Percentiles rank a stretch among this genome's conserved stretches.
These are phyloP conservation scores for Calonectria henricotiae DNA, from an alignment of 2,329 filamentous ascomycete genomes.

Conservation along the genomic window DNA sequence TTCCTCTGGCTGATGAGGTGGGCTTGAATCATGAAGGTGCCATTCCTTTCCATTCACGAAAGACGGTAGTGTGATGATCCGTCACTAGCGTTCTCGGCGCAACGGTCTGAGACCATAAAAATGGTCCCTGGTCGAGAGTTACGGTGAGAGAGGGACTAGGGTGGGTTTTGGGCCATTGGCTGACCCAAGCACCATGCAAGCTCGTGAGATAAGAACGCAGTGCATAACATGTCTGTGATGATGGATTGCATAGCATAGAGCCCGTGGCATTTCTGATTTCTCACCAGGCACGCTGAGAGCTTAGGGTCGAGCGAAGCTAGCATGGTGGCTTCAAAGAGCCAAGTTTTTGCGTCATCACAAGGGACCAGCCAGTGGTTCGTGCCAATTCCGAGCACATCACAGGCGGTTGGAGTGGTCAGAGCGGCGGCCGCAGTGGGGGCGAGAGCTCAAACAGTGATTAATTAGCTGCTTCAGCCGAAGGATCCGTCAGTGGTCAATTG, in stretches of 20 bases:
- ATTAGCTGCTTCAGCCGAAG: conserved; percentile 21
- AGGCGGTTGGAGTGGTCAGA: conserved; percentile 7
- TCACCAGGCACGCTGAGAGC: not conserved
- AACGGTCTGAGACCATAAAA: conserved; percentile 25
- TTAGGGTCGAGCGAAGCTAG: not conserved
- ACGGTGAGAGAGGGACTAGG: conserved; percentile 22
- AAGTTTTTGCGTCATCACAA: conserved; percentile 15
- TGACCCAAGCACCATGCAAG: conserved; percentile 14
- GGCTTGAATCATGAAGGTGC: conserved; percentile 9
- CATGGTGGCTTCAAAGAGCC: conserved; percentile 3
- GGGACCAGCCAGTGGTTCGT: conserved; percentile 15
- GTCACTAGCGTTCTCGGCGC: conserved; percentile 19
- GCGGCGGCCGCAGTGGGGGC: not conserved
- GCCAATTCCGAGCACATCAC: conserved; percentile 3
- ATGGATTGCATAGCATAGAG: conserved; percentile 3
- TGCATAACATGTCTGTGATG: conserved; percentile 8
- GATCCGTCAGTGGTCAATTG: conserved; percentile 13
- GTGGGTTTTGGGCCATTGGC: conserved; percentile 23
- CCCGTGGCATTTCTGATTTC: not conserved
- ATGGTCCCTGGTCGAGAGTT: conserved; percentile 24
- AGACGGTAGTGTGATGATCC: conserved; percentile 19
- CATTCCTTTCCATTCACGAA: conserved; percentile 3
- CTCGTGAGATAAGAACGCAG: conserved; percentile 1
- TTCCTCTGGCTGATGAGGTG: not conserved
- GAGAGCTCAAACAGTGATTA: conserved; percentile 16